These are phyloP conservation scores for Suillus cothurnatus DNA, from an alignment of 768 basidiomycete genomes.

Conservation along the genomic window DNA sequence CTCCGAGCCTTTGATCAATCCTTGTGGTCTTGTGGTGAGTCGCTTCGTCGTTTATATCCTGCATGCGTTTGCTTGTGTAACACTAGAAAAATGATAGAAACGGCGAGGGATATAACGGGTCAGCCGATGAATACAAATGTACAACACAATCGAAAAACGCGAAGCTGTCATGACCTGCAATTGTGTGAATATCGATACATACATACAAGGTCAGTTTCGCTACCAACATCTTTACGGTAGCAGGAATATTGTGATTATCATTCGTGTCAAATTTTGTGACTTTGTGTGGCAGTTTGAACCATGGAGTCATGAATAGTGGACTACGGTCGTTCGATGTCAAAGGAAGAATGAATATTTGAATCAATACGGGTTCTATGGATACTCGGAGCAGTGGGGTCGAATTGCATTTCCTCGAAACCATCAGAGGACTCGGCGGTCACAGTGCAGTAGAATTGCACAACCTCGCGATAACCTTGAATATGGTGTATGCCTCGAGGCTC, in stretches of 20 bases:
- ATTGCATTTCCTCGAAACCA: too few species aligned
- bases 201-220: not conserved
- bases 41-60: not conserved
- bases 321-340: not conserved
- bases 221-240: slow-evolving; percentile 2
- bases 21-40: too few species aligned
- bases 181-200: not conserved
- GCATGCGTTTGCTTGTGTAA: not conserved
- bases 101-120: not conserved
- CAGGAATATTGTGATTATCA: not conserved
- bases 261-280: not conserved
- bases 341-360: not conserved
- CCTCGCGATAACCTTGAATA: not conserved
- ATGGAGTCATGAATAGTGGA: not conserved
- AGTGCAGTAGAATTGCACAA: not conserved
- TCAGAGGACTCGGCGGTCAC: not conserved
- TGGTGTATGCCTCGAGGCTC: not conserved
- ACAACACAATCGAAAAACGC: not conserved
- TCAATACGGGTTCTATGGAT: not conserved
- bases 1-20: not conserved
- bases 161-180: not conserved
- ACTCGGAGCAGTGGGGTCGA: not conserved
- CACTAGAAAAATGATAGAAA: not conserved
- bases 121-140: not conserved
- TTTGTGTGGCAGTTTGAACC: not conserved